phyloP scores from a whole-genome alignment of 306 rosid species.

The Nissolia schottii region DNA sequence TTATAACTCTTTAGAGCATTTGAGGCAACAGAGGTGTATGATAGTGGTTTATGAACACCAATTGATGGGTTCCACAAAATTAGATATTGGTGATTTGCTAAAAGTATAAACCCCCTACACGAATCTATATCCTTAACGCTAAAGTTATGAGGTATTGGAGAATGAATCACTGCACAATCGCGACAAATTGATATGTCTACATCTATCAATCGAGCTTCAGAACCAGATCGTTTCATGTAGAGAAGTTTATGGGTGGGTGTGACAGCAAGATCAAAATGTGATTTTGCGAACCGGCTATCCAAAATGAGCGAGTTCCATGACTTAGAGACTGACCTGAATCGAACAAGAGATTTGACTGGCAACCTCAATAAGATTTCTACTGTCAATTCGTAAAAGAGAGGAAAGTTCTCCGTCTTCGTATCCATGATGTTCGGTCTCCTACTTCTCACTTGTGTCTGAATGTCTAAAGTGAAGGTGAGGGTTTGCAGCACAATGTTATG shows the following conservation, averaged over 20 bases:
- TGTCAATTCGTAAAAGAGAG: neutral
- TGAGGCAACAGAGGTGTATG: neutral
- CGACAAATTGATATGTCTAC: neutral
- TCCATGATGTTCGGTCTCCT: neutral
- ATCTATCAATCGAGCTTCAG: no score
- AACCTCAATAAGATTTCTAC: neutral
- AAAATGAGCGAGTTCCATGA: constrained; percentile 11
- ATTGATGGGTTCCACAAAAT: constrained; percentile 17
- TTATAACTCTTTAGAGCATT: neutral
- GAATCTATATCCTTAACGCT: neutral
- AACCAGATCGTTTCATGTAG: no score
- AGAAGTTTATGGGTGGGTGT: neutral
- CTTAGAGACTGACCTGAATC: neutral
- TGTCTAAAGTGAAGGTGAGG: no score
- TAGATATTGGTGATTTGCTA: neutral
- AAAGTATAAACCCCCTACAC: neutral
- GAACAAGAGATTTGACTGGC: neutral
- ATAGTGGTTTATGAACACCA: neutral
- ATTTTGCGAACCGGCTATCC: neutral
- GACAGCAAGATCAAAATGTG: neutral
- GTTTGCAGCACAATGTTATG: no score
- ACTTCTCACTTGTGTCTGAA: no score
- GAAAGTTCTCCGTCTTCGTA: neutral
- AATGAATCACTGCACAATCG: neutral
- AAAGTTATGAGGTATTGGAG: neutral